Conservation (phyloP, 306 rosid species). For the Vicia faba region DNA sequence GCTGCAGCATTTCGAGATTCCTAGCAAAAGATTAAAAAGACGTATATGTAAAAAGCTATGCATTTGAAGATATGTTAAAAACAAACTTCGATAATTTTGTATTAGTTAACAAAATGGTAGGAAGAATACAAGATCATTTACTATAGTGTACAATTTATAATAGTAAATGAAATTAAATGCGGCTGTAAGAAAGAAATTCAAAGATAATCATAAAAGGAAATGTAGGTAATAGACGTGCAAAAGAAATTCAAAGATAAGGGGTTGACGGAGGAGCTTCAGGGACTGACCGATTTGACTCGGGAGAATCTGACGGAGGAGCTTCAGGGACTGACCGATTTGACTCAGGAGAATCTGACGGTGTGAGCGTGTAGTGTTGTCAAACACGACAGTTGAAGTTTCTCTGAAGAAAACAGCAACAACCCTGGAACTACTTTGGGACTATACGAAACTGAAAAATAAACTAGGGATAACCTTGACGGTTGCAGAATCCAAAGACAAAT, state of each 20-base stretch:
- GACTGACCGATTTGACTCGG: too few species aligned
- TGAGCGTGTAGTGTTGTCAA: too few species aligned
- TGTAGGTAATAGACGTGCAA: slow-evolving; percentile 21
- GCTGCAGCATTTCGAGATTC: slow-evolving; percentile 56
- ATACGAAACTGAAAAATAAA: too few species aligned
- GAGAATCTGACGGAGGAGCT: too few species aligned
- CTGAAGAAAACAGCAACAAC: too few species aligned
- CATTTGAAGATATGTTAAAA: slow-evolving; percentile 27
- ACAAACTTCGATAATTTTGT: slow-evolving; percentile 18
- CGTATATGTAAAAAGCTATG: neutral
- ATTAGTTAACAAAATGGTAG: slow-evolving; percentile 23
- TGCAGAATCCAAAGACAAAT: too few species aligned
- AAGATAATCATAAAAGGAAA: slow-evolving; percentile 12
- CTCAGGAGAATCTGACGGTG: too few species aligned
- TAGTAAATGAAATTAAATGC: slow-evolving; percentile 12
- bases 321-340: too few species aligned
- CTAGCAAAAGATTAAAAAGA: slow-evolving; percentile 46
- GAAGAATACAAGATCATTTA: slow-evolving; percentile 21
- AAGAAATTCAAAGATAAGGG: neutral
- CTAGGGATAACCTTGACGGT: too few species aligned
- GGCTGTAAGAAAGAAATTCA: slow-evolving; percentile 24
- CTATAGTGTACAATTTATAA: slow-evolving; percentile 4
- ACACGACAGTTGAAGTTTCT: too few species aligned
- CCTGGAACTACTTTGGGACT: too few species aligned
- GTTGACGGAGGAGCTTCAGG: too few species aligned